A percentile compares a stretch with the other conserved stretches of the same genome.
These are phyloP conservation scores for Candida buenavistaensis DNA, from an alignment of 1,139 yeast genomes.

Conservation along the genomic window DNA sequence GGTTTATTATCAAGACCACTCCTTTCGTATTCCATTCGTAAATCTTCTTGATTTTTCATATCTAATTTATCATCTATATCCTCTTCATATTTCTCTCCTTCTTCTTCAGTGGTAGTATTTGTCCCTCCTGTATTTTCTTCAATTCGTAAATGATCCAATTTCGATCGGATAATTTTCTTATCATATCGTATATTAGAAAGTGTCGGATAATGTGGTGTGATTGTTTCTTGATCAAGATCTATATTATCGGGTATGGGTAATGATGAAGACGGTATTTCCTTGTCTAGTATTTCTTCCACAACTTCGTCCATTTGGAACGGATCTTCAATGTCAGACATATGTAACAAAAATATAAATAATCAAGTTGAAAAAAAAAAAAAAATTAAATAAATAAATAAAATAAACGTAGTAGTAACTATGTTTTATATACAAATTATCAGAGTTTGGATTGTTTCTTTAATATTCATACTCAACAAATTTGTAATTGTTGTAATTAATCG, in stretches of 20 bases:
- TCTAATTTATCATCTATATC: constrained; percentile 47
- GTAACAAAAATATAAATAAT: no score
- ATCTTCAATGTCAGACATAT: constrained; percentile 38
- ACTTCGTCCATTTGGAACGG: constrained; percentile 52
- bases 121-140: constrained; percentile 20
- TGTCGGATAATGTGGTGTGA: constrained; percentile 20
- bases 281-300: no score
- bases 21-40: constrained; percentile 20
- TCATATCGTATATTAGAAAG: constrained; percentile 19
- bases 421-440: no score
- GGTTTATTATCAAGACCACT: constrained; percentile 17
- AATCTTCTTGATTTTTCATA: constrained; percentile 22
- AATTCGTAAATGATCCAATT: constrained; percentile 26
- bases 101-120: constrained; percentile 25
- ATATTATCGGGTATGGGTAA: constrained; percentile 4
- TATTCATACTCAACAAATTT: no score
- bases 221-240: constrained; percentile 15
- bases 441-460: no score
- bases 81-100: constrained; percentile 35
- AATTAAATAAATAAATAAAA: no score
- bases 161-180: constrained; percentile 35
- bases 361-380: no score
- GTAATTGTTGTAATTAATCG: no score
- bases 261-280: constrained; percentile 1
- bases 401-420: no score